Conservation (phyloP, 2,329 filamentous ascomycete genomes). For the Colletotrichum brevisporum region DNA sequence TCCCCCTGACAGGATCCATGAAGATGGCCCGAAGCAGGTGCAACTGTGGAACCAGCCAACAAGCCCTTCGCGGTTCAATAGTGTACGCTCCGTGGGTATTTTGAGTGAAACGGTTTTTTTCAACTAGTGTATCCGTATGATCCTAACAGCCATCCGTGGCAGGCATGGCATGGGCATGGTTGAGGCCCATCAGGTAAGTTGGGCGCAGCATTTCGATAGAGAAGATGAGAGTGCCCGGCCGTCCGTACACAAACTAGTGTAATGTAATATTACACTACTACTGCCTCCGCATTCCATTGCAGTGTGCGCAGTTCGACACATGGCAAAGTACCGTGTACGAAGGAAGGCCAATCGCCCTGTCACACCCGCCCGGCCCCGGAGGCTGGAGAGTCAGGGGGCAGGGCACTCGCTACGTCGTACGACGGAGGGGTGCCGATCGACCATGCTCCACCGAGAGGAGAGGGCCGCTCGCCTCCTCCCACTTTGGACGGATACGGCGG, state of each 20-base stretch:
- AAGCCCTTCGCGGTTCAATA: constrained; percentile 13
- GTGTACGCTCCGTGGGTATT: not conserved
- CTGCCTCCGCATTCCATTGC: too few species aligned
- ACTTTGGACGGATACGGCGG: not conserved
- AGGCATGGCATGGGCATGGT: constrained; percentile 7
- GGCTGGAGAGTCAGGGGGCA: constrained; percentile 4
- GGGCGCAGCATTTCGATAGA: not conserved
- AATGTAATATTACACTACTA: too few species aligned
- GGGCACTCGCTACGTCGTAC: constrained; percentile 14
- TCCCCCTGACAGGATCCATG: not conserved
- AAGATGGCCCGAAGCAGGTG: constrained; percentile 1
- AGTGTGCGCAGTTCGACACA: constrained; percentile 4
- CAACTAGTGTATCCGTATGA: not conserved
- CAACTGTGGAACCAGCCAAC: constrained; percentile 4
- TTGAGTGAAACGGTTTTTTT: constrained; percentile 15
- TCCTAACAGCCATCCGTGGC: not conserved
- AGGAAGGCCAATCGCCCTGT: constrained; percentile 8
- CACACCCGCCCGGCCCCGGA: constrained; percentile 11
- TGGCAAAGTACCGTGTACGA: constrained; percentile 23
- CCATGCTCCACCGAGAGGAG: constrained; percentile 15
- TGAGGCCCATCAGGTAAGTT: constrained; percentile 16
- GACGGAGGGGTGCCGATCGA: constrained; percentile 36
- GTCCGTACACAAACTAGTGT: not conserved
- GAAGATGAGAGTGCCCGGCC: not conserved
- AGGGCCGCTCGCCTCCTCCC: constrained; percentile 3